Base-by-base conservation (phyloP, 176 grass and related monocot genomes). In the Oryza rufipogon region DNA sequence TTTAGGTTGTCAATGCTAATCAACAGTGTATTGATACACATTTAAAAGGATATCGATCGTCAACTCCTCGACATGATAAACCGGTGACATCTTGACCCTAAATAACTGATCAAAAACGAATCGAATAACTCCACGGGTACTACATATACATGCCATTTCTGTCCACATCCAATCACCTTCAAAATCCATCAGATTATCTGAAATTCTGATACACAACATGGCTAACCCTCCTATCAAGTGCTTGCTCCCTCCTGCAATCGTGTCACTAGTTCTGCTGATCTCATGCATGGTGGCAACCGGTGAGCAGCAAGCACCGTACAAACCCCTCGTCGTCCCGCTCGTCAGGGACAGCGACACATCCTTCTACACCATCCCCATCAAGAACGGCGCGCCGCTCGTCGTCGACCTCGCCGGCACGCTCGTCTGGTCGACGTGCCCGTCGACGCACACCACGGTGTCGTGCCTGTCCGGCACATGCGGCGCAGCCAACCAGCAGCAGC, bases 341-440 rank as follows among this genome's bases (percentile, higher is more conserved):
- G 44, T 52, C 73, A 77, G 84, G 17, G 89, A 74, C 75, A 42
- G 14, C 77, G 20, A 15, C 39, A 81, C 79, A 0, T 81, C 79
- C 7, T 20, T 81, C 19, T 81, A 81, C 48, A 81, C 79, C 7
- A 71, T 58, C 67, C 0, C 51, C 68, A 42, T 81, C 68, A 81
- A 61, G 34, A 63, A 78, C 61, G 44, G 72, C 33, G 58, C 38
- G 33, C 58, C 76, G 48, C 64, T 84, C 58, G 36, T 91, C 66
- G 17, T 87, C 6, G 88, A 90, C 69, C 74, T 90, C 48, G 52
- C 74, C 20, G 84, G 74, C 28, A 19, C 73, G 7, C 84, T 90
- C 20, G 23, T 86, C 13, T 86, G 88, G 88, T 83, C 80, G 3
- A 76, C 77, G 0, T 90, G 84, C 44, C 47, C 58, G 3, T 15